Conservation (phyloP, 768 basidiomycete species). For the Lentinula raphanica region DNA sequence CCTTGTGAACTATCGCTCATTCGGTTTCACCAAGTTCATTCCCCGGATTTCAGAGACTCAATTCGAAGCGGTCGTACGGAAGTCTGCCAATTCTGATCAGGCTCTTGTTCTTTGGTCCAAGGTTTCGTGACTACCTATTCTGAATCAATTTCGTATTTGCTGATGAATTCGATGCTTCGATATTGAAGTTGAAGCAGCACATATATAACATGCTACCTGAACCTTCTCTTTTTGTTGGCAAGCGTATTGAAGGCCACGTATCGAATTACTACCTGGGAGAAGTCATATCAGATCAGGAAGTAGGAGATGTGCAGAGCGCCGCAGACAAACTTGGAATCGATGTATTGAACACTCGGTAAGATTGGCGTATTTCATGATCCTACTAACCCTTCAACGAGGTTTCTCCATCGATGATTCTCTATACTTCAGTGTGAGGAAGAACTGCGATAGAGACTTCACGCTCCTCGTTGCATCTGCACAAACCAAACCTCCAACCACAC, state of each 20-base stretch:
- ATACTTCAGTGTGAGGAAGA: slow-evolving; percentile 62
- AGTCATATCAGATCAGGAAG: slow-evolving; percentile 69
- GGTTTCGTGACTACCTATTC: slow-evolving; percentile 24
- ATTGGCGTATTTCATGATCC: background rate
- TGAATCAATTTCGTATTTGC: background rate
- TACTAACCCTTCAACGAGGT: background rate
- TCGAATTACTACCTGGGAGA: slow-evolving; percentile 85
- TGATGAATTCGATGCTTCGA: no score
- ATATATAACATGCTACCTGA: slow-evolving; percentile 70
- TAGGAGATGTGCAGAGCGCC: slow-evolving; percentile 65
- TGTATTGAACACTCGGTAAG: slow-evolving; percentile 76
- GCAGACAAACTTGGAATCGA: slow-evolving; percentile 72
- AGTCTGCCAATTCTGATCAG: slow-evolving; percentile 53
- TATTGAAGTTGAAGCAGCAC: slow-evolving; percentile 58
- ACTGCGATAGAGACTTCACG: slow-evolving; percentile 53
- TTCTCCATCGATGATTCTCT: background rate
- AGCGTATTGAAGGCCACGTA: slow-evolving; percentile 69
- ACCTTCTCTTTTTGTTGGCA: slow-evolving; percentile 69
- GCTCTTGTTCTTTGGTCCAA: slow-evolving; percentile 60
- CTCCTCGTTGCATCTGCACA: slow-evolving; percentile 72
- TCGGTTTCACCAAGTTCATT: slow-evolving; percentile 83
- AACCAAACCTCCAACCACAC: slow-evolving; percentile 29
- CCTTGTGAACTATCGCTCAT: slow-evolving; percentile 72
- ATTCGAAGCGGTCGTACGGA: slow-evolving; percentile 58
- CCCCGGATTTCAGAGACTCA: slow-evolving; percentile 59